These are phyloP conservation scores for Hypoxylon sp. DNA, from an alignment of 2,329 filamentous ascomycete genomes.

Conservation along the genomic window DNA sequence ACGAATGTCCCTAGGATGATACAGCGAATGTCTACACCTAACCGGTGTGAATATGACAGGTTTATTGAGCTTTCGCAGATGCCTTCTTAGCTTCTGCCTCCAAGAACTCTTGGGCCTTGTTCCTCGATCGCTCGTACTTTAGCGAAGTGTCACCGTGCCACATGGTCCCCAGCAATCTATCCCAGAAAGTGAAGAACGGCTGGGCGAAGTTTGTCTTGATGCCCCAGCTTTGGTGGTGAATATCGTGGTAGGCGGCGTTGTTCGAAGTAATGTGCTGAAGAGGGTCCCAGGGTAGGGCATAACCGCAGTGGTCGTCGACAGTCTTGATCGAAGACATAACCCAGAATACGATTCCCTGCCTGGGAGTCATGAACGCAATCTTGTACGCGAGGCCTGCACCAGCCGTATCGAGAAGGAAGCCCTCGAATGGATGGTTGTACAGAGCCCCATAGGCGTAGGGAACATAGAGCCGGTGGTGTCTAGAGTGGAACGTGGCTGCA, in stretches of 20 bases:
- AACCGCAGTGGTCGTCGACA: constrained; percentile 97
- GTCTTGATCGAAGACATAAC: constrained; percentile 93
- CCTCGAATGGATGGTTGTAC: constrained; percentile 96
- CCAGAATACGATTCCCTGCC: constrained; percentile 92
- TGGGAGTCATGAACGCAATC: constrained; percentile 82
- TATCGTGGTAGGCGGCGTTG: constrained; percentile 96
- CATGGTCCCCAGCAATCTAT: constrained; percentile 83
- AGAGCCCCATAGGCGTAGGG: constrained; percentile 97
- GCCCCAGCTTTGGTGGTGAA: constrained; percentile 98
- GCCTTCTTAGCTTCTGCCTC: constrained; percentile 64
- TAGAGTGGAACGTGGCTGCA: constrained; percentile 87
- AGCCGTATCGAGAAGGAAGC: constrained; percentile 91
- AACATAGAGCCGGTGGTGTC: constrained; percentile 96
- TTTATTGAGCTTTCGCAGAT: constrained; percentile 51
- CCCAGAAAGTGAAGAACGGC: constrained; percentile 97
- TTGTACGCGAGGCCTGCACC: constrained; percentile 90
- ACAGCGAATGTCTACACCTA: constrained; percentile 45
- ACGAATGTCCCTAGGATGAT: constrained; percentile 48
- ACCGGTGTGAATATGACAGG: constrained; percentile 18
- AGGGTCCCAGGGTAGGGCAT: constrained; percentile 94
- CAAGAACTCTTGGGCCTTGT: constrained; percentile 58
- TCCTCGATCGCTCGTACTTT: constrained; percentile 60
- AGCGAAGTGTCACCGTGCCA: constrained; percentile 76
- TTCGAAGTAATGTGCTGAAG: constrained; percentile 93
- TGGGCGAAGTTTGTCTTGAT: constrained; percentile 97